Evolutionary conservation across 768 basidiomycete species (phyloP), one percentile per base, ranked within the genome.

Genomic region (Termitomyces sp.): DNA sequence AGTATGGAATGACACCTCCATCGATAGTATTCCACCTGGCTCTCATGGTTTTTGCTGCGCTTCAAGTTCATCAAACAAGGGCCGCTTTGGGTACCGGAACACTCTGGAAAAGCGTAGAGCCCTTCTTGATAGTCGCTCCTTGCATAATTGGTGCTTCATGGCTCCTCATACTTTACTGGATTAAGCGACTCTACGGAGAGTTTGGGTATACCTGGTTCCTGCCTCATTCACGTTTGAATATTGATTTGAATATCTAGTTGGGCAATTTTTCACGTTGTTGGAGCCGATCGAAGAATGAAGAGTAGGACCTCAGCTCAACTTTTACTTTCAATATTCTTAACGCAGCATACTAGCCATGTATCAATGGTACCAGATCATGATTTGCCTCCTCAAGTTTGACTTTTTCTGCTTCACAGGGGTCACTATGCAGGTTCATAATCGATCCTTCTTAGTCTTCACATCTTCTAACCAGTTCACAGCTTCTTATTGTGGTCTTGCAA

Each of bases 211-310:
- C 20, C 63, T 16, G 58, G 38, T 60, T 55, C 33, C 12, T 31
- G 45, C 35, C 50, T 13, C 53, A n/a, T 12, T 33, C 16, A 18
- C 9, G 18, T 33, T 29, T 41, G 25, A n/a, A 23, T 53, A n/a
- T 56, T 65, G 18, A 53, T 56, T 31, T 50, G 40, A n/a, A 23
- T 53, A 13, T 58, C 2, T 13, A 92, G 91, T 41, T 94, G 91
- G 92, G 90, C 89, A 38, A 89, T 94, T 64, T 94, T 94, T 75
- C 91, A 92, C 64, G 84, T 89, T 33, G 90, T 93, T 20, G 91
- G 90, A 31, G 91, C 91, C 33, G 89, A 91, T 61, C 88, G 88
- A 10, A 86, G 78, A 61, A 85, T 89, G 82, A 93, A 92, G 72
- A 80, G 91, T 91, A 58, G 54, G 83, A 61, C 42, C 25, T 39